Evolutionary conservation across 768 basidiomycete species (phyloP).

Genomic region (Botryobasidium botryosum): DNA sequence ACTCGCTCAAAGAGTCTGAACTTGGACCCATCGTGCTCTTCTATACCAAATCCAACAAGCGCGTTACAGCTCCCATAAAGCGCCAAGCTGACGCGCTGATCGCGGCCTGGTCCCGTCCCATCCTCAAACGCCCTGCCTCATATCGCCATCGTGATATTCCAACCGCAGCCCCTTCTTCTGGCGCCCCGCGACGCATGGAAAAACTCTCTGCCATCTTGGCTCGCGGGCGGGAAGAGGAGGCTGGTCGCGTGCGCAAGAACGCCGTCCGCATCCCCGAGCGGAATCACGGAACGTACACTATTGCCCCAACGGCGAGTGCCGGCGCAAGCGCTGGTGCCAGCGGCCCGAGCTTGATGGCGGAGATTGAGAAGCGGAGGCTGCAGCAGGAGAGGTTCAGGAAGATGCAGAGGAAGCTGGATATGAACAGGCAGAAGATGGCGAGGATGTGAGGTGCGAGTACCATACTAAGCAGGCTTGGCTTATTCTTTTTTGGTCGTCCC

Average conservation of each 20-base stretch:
- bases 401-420: slow-evolving; percentile 11
- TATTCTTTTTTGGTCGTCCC: no score
- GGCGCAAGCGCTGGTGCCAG: background rate
- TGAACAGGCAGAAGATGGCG: slow-evolving; percentile 8
- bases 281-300: slow-evolving; percentile 58
- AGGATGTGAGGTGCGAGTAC: no score
- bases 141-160: slow-evolving; percentile 61
- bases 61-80: slow-evolving; percentile 66
- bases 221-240: slow-evolving; percentile 46
- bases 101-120: slow-evolving; percentile 73
- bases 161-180: slow-evolving; percentile 27
- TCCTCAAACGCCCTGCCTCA: slow-evolving; percentile 75
- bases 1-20: slow-evolving; percentile 78
- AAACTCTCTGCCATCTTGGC: slow-evolving; percentile 53
- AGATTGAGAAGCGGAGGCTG: slow-evolving; percentile 10
- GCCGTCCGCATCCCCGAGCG: slow-evolving; percentile 71
- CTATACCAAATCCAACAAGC: slow-evolving; percentile 80
- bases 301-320: slow-evolving; percentile 38
- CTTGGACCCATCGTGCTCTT: slow-evolving; percentile 83
- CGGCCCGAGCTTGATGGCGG: background rate
- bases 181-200: slow-evolving; percentile 28
- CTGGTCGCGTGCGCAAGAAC: slow-evolving; percentile 49
- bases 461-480: no score
- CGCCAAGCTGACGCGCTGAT: slow-evolving; percentile 74
- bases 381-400: slow-evolving; percentile 9